Evolutionary conservation across 495 filamentous ascomycete genomes (phyloP).

Genomic region (Chaetomium fimeti): DNA sequence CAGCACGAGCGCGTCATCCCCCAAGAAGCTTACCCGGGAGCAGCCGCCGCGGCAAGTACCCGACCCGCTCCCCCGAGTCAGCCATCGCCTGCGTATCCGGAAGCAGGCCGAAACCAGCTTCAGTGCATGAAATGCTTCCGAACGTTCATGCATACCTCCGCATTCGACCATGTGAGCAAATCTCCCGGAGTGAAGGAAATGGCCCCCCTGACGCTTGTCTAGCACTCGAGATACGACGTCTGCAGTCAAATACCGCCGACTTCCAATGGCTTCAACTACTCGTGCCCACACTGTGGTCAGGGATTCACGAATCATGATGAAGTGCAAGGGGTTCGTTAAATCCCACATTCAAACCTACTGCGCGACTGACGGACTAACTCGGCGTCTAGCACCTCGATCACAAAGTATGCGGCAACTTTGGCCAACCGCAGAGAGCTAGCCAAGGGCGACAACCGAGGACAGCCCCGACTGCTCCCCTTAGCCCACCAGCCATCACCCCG

Average conservation of each 20-base stretch:
- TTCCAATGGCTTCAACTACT: slow-evolving; percentile 32
- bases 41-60: slow-evolving; percentile 18
- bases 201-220: not conserved
- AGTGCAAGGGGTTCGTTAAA: slow-evolving; percentile 37
- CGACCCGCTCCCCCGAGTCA: slow-evolving; percentile 10
- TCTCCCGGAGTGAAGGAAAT: not conserved
- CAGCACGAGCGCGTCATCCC: slow-evolving; percentile 38
- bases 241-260: slow-evolving; percentile 38
- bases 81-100: slow-evolving; percentile 12
- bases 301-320: slow-evolving; percentile 38
- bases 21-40: slow-evolving; percentile 31
- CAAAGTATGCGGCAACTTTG: slow-evolving; percentile 37
- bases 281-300: slow-evolving; percentile 44
- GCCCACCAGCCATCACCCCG: slow-evolving; percentile 22
- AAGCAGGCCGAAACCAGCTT: slow-evolving; percentile 10
- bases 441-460: slow-evolving; percentile 25
- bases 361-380: not conserved
- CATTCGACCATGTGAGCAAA: slow-evolving; percentile 46
- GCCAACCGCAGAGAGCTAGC: not conserved
- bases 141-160: slow-evolving; percentile 33
- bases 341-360: not conserved
- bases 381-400: slow-evolving; percentile 36
- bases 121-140: slow-evolving; percentile 46
- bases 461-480: slow-evolving; percentile 15
- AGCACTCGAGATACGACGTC: slow-evolving; percentile 44